Base-by-base conservation (phyloP, 2,329 filamentous ascomycete genomes). In the Aphanoascus verrucosus region DNA sequence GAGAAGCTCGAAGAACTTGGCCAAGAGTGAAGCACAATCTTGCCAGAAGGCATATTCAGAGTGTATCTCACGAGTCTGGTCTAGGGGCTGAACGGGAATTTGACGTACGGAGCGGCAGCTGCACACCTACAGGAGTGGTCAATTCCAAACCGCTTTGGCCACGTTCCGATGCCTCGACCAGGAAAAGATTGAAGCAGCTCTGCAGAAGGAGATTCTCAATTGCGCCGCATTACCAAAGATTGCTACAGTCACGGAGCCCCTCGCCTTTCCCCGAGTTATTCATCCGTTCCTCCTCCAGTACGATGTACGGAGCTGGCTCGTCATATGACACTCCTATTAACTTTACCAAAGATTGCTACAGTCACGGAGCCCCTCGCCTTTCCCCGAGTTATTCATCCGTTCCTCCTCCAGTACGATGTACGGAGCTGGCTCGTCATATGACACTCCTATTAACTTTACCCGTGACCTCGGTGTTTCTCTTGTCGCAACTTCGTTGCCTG, bases 151-250 rank as follows among this genome's bases (percentile, higher is more conserved):
- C 69, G 23, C 62, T 70, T 37, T 84, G 79, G 75, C 80, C 81
- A 37, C 74, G 72, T 49, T 77, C 76, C 1, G 78, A 82, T 61
- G 73, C 77, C 47, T 77, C 78, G 20, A 82, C 79, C 15, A 72
- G 81, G 52, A 73, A 75, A 58, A 72, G 80, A 56, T 67, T 84
- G 20, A 77, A 82, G 58, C 70, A 77, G 47, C 67, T 84, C 14
- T 82, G 80, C 64, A 81, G 78, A 63, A 73, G 75, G 57, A 81
- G 81, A 61, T 79, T 81, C 54, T 78, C 75, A 5, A 76, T 84
- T 48, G 77, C 80, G 35, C 79, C 80, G 17, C 80, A 84, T 61
- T 84, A 84, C 62, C 79, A 83, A 62, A 75, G 81, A 56, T 72
- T 84, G 60, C 70, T 84, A 57, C 74, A 77, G 57, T 77, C 75